phyloP scores from a whole-genome alignment of 208 protist species.

The Lotmaria passim region DNA sequence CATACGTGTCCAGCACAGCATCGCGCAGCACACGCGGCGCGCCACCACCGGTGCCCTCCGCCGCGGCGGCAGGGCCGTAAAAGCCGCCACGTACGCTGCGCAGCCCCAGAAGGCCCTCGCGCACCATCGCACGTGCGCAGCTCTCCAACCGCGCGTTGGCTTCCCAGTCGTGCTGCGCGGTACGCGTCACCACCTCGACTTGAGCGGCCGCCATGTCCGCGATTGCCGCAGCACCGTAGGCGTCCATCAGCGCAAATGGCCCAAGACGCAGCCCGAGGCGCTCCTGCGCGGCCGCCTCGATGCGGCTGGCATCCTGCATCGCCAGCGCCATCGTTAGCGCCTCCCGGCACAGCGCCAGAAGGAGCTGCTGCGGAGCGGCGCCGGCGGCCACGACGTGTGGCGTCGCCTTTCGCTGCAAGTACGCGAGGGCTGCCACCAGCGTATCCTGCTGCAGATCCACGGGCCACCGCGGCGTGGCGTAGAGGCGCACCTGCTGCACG shows the following conservation, averaged over 20 bases:
- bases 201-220: slow-evolving; percentile 44
- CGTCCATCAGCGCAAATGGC: slow-evolving; percentile 59
- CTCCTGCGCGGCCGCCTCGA: slow-evolving; percentile 53
- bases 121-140: slow-evolving; percentile 38
- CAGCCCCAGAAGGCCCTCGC: slow-evolving; percentile 45
- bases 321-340: slow-evolving; percentile 36
- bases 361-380: slow-evolving; percentile 44
- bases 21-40: slow-evolving; percentile 10
- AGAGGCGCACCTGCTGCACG: slow-evolving; percentile 74
- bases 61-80: slow-evolving; percentile 33
- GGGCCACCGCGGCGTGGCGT: slow-evolving; percentile 48
- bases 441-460: slow-evolving; percentile 49
- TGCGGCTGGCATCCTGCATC: slow-evolving; percentile 22
- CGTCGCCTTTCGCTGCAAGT: slow-evolving; percentile 42
- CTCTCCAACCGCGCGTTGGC: slow-evolving; percentile 16
- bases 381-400: slow-evolving; percentile 62
- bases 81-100: slow-evolving; percentile 52
- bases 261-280: slow-evolving; percentile 52
- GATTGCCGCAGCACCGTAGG: slow-evolving; percentile 40
- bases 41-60: slow-evolving; percentile 2
- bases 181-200: neutral
- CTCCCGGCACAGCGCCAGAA: slow-evolving; percentile 52
- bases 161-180: neutral
- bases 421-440: slow-evolving; percentile 54
- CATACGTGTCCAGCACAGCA: slow-evolving; percentile 36